These are phyloP conservation scores for Mycena olivaceomarginata DNA, from an alignment of 768 basidiomycete genomes.

Conservation along the genomic window DNA sequence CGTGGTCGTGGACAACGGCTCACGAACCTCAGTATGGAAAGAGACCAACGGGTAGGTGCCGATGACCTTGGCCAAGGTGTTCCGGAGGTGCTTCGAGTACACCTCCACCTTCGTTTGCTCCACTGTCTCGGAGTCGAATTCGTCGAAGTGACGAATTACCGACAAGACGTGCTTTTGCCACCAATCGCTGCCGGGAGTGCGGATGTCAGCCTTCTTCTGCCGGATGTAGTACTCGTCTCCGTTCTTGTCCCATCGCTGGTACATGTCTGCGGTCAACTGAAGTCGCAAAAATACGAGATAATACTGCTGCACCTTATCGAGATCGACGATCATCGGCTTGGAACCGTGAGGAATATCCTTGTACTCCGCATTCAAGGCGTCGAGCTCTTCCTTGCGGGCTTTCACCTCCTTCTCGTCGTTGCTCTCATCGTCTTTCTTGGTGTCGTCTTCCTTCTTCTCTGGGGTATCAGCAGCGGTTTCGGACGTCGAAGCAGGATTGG, in stretches of 20 bases:
- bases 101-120: slow-evolving; percentile 33
- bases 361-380: slow-evolving; percentile 34
- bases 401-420: slow-evolving; percentile 22
- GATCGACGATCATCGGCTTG: slow-evolving; percentile 30
- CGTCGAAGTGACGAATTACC: slow-evolving; percentile 35
- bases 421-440: slow-evolving; percentile 3
- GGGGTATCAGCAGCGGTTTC: no score
- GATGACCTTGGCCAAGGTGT: slow-evolving; percentile 28
- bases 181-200: slow-evolving; percentile 24
- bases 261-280: not conserved
- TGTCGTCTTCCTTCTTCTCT: not conserved
- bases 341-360: slow-evolving; percentile 22
- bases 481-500: no score
- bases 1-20: no score
- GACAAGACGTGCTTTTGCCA: slow-evolving; percentile 36
- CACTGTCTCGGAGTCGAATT: slow-evolving; percentile 19
- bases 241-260: slow-evolving; percentile 36
- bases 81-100: slow-evolving; percentile 32
- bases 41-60: slow-evolving; percentile 19
- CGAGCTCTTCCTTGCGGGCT: slow-evolving; percentile 34
- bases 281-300: no score
- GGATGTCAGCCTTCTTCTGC: slow-evolving; percentile 31
- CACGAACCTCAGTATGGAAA: slow-evolving; percentile 32
- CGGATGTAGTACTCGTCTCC: slow-evolving; percentile 38
- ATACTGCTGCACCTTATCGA: slow-evolving; percentile 24